A percentile compares a stretch with the other conserved stretches of the same genome.
Conservation (phyloP, 768 basidiomycete genomes). For the Russula sp. region DNA sequence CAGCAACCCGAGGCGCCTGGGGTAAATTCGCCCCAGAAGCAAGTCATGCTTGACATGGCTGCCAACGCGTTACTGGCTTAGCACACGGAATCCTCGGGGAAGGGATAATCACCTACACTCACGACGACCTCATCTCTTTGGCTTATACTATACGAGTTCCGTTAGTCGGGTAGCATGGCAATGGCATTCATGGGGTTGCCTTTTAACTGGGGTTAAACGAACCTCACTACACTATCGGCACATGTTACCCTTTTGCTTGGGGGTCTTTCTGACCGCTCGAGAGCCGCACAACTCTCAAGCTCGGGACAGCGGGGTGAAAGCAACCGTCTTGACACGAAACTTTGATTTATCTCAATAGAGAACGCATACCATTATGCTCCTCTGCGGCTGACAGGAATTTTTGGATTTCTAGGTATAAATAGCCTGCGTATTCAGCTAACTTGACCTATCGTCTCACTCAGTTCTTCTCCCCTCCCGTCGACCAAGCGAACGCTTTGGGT, state of each 20-base stretch:
- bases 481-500: not conserved
- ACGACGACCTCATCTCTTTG: not conserved
- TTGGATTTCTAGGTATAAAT: conserved; percentile 3
- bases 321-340: not conserved
- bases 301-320: not conserved
- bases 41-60: conserved; percentile 1
- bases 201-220: not conserved
- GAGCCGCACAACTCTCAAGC: not conserved
- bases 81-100: conserved; percentile 2
- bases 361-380: conserved; percentile 1
- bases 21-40: not conserved
- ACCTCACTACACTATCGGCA: not conserved
- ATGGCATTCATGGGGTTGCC: conserved; percentile 1
- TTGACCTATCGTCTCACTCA: not conserved
- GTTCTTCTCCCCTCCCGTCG: not conserved
- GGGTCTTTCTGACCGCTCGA: not conserved
- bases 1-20: conserved; percentile 28
- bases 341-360: not conserved
- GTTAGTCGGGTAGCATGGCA: conserved; percentile 1
- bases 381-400: conserved; percentile 1
- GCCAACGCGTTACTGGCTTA: not conserved
- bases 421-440: not conserved
- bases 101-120: conserved; percentile 1
- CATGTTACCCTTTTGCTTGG: not conserved
- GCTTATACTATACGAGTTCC: not conserved